Base-by-base conservation (phyloP, 345 rosid species). In the Reutealis trisperma region DNA sequence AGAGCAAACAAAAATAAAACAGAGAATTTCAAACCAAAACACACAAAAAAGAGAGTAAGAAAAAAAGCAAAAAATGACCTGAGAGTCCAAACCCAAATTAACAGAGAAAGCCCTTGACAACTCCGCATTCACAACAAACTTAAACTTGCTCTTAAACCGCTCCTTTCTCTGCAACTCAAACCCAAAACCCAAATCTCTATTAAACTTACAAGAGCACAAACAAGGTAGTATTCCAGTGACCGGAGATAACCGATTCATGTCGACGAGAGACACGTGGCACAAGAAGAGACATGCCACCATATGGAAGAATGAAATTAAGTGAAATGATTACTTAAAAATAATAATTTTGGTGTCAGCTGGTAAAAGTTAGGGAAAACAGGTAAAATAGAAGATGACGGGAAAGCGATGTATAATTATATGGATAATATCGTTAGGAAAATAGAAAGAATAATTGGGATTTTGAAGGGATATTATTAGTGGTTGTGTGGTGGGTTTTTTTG, bases 61-160 rank as follows among this genome's bases (percentile, higher is more conserved):
- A 47, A 21, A 30, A 54, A 34, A 70, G 66, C 68, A 71, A 70
- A 19, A 63, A 72, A 73, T 59, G 18, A 92, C 97, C 97, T 90
- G 90, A 80, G 93, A 94, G 77, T 93, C 94, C 87, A 90, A 86
- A 62, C 90, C 93, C 57, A 86, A 78, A 83, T 82, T 84, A 19
- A 79, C 77, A 63, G 94, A 83, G 84, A 88, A 88, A 5, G 89
- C 80, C 79, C 85, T 82, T 57, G 94, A 90, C 19, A 90, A 79
- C 78, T 88, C 92, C 70, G 97, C 97, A 16, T 75, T 78, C 54
- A 85, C 90, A 51, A 83, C 86, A 63, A 89, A 80, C 83, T 85
- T 85, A 47, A 86, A 63, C 57, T 78, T 87, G 76, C 86, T 86
- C 74, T 71, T 85, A 37, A 79, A 60, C 47, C 82, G 54, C 51